These are phyloP conservation scores for Phytophthora megakarya DNA, from an alignment of 352 stramenopile genomes.

Conservation along the genomic window DNA sequence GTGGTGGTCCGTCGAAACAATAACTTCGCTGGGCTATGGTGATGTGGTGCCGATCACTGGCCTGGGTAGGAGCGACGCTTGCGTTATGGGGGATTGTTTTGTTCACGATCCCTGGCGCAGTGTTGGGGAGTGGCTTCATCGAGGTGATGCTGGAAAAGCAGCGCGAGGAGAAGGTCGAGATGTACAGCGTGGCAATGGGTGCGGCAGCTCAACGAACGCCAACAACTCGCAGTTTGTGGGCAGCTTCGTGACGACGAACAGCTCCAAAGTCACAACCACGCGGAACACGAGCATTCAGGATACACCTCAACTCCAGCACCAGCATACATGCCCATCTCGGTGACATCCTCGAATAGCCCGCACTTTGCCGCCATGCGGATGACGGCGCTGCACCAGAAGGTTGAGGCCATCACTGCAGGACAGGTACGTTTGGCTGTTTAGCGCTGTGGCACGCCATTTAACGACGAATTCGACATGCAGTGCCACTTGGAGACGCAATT, in stretches of 20 bases:
- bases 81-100: conserved; percentile 63
- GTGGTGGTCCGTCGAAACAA: conserved; percentile 71
- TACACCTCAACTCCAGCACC: neutral
- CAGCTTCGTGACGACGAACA: conserved; percentile 31
- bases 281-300: conserved; percentile 6
- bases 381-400: conserved; percentile 39
- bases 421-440: conserved; percentile 35
- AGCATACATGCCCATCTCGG: conserved; percentile 17
- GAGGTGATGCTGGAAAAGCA: conserved; percentile 77
- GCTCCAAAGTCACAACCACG: conserved; percentile 1
- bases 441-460: neutral
- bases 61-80: conserved; percentile 48
- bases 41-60: conserved; percentile 59
- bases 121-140: conserved; percentile 67
- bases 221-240: conserved; percentile 30
- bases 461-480: conserved; percentile 23
- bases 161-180: conserved; percentile 45
- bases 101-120: conserved; percentile 67
- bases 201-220: conserved; percentile 16
- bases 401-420: conserved; percentile 34
- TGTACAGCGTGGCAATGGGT: conserved; percentile 39
- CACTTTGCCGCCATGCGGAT: conserved; percentile 27
- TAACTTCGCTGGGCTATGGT: conserved; percentile 72
- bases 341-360: conserved; percentile 12
- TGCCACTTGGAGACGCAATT: conserved; percentile 44